Evolutionary conservation across 768 basidiomycete species (phyloP).

Genomic region (Tubosaeta sp.): DNA sequence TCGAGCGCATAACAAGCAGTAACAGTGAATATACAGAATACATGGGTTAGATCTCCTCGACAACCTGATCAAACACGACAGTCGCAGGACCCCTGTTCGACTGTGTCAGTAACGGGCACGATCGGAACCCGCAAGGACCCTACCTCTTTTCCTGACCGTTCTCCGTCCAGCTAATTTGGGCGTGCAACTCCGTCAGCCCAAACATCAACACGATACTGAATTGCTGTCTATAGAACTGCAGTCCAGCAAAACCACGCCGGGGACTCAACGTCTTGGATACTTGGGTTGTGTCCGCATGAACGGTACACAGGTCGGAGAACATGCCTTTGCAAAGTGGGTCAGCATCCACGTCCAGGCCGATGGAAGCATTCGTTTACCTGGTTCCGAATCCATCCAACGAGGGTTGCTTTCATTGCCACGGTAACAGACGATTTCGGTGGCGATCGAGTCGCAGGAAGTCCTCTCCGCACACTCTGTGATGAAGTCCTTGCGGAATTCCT

Average conservation of each 20-base stretch:
- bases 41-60: slow-evolving; percentile 20
- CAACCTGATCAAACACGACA: slow-evolving; percentile 31
- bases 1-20: not conserved
- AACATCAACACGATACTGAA: slow-evolving; percentile 41
- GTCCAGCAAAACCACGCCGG: slow-evolving; percentile 25
- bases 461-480: slow-evolving; percentile 28
- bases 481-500: slow-evolving; percentile 31
- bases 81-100: slow-evolving; percentile 28
- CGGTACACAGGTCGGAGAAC: slow-evolving; percentile 22
- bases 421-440: slow-evolving; percentile 31
- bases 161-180: slow-evolving; percentile 43
- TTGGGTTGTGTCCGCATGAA: slow-evolving; percentile 26
- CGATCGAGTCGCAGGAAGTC: slow-evolving; percentile 24
- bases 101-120: not conserved
- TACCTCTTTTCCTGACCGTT: slow-evolving; percentile 25
- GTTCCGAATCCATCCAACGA: slow-evolving; percentile 30
- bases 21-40: slow-evolving; percentile 40
- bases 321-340: slow-evolving; percentile 18
- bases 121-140: not conserved
- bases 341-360: not conserved
- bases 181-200: slow-evolving; percentile 45
- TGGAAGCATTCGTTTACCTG: slow-evolving; percentile 10
- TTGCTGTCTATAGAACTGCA: slow-evolving; percentile 28
- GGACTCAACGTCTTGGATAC: slow-evolving; percentile 29
- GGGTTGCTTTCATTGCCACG: slow-evolving; percentile 21